These are phyloP conservation scores for Sisymbrium irio DNA, from an alignment of 345 rosid genomes.

Conservation along the genomic window DNA sequence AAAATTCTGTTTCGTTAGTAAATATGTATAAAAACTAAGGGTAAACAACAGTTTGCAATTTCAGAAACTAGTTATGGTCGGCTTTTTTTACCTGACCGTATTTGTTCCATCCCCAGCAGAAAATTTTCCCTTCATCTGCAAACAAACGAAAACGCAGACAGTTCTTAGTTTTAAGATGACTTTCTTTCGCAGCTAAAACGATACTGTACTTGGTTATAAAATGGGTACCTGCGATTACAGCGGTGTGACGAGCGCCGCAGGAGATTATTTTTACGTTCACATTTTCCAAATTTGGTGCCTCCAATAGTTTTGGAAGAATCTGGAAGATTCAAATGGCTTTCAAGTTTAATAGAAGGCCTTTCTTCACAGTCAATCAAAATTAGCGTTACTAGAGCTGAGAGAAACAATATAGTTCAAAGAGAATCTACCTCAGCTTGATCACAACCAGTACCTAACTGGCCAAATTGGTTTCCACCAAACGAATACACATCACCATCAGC, in stretches of 20 bases:
- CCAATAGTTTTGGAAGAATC: conserved; percentile 86
- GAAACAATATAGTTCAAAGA: neutral
- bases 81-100: conserved; percentile 82
- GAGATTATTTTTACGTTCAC: conserved; percentile 55
- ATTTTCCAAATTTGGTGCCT: conserved; percentile 77
- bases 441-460: conserved; percentile 93
- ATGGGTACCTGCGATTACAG: conserved; percentile 58
- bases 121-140: conserved; percentile 69
- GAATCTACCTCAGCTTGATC: conserved; percentile 91
- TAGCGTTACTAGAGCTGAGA: neutral
- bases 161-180: neutral
- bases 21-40: neutral
- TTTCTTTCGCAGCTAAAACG: neutral
- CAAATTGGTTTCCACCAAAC: conserved; percentile 98
- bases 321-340: conserved; percentile 32
- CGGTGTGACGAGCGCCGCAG: conserved; percentile 98
- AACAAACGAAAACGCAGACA: conserved; percentile 21
- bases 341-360: neutral
- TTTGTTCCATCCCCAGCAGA: conserved; percentile 99
- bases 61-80: neutral
- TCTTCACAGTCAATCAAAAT: neutral
- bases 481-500: conserved; percentile 85
- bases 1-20: neutral
- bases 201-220: neutral
- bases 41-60: neutral